phyloP scores from a whole-genome alignment of 176 grass and related monocot species.

The Bolboschoenus planiculmis region DNA sequence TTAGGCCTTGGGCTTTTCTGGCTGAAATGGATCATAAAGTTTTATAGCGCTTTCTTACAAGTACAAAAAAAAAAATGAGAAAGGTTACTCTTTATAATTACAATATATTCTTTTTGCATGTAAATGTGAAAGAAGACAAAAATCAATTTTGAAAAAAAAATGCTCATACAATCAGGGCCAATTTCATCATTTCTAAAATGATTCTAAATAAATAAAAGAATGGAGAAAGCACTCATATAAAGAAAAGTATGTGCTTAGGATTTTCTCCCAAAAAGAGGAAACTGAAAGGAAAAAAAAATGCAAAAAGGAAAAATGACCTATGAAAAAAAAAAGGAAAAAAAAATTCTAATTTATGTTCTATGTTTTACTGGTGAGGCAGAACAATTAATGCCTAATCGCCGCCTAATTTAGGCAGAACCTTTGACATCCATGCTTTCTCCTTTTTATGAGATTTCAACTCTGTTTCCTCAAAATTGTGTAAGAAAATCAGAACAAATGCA shows the following conservation, averaged over 20 bases:
- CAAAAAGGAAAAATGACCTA: not conserved
- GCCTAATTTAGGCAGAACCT: not conserved
- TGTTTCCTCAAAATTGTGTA: not conserved
- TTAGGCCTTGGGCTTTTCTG: too few species aligned
- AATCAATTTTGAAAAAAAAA: not conserved
- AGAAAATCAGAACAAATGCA: not conserved
- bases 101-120: not conserved
- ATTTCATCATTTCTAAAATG: not conserved
- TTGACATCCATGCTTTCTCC: constrained; percentile 21
- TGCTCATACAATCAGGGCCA: not conserved
- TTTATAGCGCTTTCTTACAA: not conserved
- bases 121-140: not conserved
- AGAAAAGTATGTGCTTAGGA: not conserved
- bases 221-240: not conserved
- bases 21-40: not conserved
- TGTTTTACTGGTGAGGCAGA: not conserved
- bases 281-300: not conserved
- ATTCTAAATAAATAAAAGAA: not conserved
- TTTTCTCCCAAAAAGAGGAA: not conserved
- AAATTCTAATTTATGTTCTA: not conserved
- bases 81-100: too few species aligned
- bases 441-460: constrained; percentile 11
- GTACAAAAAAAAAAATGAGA: too few species aligned
- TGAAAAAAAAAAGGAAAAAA: not conserved
- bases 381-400: not conserved